A percentile compares a stretch with the other conserved stretches of the same genome.
phyloP scores from a whole-genome alignment of 1,139 yeast species.

The Pichia sp. region DNA sequence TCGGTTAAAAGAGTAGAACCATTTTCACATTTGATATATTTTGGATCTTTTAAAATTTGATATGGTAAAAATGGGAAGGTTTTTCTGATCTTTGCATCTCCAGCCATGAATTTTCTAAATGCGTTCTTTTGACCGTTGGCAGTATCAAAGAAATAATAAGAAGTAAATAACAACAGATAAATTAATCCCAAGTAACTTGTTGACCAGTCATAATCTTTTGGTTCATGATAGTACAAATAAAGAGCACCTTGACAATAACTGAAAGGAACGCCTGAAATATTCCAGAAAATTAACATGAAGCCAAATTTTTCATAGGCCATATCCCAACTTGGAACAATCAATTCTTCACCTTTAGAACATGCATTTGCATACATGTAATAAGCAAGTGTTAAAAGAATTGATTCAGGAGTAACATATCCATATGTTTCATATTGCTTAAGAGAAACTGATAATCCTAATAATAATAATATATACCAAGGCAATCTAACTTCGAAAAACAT shows the following conservation, averaged over 20 bases:
- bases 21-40: conserved; percentile 73
- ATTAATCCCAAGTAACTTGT: conserved; percentile 49
- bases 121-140: conserved; percentile 93
- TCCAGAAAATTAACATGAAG: conserved; percentile 97
- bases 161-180: conserved; percentile 50
- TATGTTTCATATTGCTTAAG: conserved; percentile 74
- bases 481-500: conserved; percentile 96
- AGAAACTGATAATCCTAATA: conserved; percentile 67
- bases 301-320: conserved; percentile 99
- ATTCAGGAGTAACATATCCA: conserved; percentile 76
- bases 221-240: conserved; percentile 75
- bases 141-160: conserved; percentile 92
- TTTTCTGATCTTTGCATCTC: conserved; percentile 67
- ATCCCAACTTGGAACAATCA: conserved; percentile 97
- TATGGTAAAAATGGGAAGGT: conserved; percentile 91
- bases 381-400: conserved; percentile 66
- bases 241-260: conserved; percentile 93
- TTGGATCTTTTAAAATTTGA: conserved; percentile 75
- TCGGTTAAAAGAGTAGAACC: conserved; percentile 83
- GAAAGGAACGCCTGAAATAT: conserved; percentile 97
- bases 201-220: conserved; percentile 74
- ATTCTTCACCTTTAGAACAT: conserved; percentile 95
- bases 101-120: conserved; percentile 82
- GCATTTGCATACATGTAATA: conserved; percentile 96
- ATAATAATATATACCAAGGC: conserved; percentile 91